Base-by-base conservation (phyloP, 78 protist species). In the Pelomyxa schiedti region DNA sequence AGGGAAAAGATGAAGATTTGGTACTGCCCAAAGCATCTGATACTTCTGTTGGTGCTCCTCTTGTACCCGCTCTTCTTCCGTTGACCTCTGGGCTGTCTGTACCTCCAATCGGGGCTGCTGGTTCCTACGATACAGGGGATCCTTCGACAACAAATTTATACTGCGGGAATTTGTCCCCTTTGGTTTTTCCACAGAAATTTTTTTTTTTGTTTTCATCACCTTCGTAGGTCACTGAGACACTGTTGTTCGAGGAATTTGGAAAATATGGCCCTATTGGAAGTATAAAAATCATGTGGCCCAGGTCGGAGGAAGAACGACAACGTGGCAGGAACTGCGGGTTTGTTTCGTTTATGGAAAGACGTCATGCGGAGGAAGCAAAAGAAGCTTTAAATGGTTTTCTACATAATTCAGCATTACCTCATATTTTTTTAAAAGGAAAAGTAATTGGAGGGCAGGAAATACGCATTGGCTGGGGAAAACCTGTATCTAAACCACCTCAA, bases 221-320 rank as follows among this genome's bases (percentile, higher is more conserved):
- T 47, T 4, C 35, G 8, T 2, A 5, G 29, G 38, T 68, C 28
- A 39, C 66, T 41, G 82, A 77, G 68, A 75, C 69, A 26, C 2
- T n/a, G 40, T 70, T 79, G 36, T 24, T 41, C n/a, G 8, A 3
- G 58, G 9, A 6, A n/a, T 66, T 74, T 26, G 70, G 76, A 22
- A 6, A 1, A 29, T 69, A 22, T 43, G 86, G 86, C 8, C 75
- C 78, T 4, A 36, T 82, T 3, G 81, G 78, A 39, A 58, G 74
- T n/a, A 72, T 82, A 42, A 82, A 82, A 47, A 67, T 82, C 24
- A 67, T 67, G 72, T 82, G 86, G 86, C 86, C 86, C 0, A 65
- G 79, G 8, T 6, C 47, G 41, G 39, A 41, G 64, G 70, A 73
- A n/a, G 83, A 78, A 16, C 53, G 40, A 52, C 30, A 40, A 40